Base-by-base conservation (phyloP, 495 filamentous ascomycete species). In the Penicillium parvum region DNA sequence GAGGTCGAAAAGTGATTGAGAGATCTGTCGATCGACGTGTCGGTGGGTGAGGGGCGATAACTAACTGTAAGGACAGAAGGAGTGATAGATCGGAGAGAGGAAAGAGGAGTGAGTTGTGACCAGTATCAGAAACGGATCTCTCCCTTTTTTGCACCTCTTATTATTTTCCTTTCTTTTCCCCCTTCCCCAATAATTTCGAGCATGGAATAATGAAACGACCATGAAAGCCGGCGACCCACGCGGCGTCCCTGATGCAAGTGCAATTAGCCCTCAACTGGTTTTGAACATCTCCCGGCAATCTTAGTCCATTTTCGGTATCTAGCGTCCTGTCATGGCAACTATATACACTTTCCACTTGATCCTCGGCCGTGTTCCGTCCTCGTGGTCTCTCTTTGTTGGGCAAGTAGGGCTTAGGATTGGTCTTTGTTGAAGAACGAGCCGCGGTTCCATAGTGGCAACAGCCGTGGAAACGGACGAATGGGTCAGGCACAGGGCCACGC, bases 181-280 rank as follows among this genome's bases (percentile, higher is more conserved):
- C 22, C 37, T 27, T n/a, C n/a, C n/a, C n/a, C n/a, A n/a, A n/a
- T n/a, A n/a, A n/a, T n/a, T n/a, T n/a, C n/a, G n/a, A n/a, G n/a
- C n/a, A n/a, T n/a, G n/a, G n/a, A n/a, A n/a, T n/a, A 38, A 38
- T 45, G 9, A 18, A 17, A 7, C 22, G n/a, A n/a, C n/a, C n/a
- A 43, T 35, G 33, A 39, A 37, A 44, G 32, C 35, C 18, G 32
- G 23, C 23, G 53, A 53, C 53, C 56, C 56, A 60, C 53, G 39
- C 32, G 52, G 39, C 39, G 25, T 41, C 33, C 52, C 56, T 56
- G 49, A 53, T 40, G 40, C 43, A 6, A 50, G 47, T 53, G 22
- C 41, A 23, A 22, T 17, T 25, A 32, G 2, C 26, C 16, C 32
- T 36, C 41, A 37, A 19, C 23, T 30, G 28, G 28, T 7, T 1